A percentile compares a stretch with the other conserved stretches of the same genome.
phyloP scores from a whole-genome alignment of 2,329 filamentous ascomycete species.

The Colletotrichum tanaceti region DNA sequence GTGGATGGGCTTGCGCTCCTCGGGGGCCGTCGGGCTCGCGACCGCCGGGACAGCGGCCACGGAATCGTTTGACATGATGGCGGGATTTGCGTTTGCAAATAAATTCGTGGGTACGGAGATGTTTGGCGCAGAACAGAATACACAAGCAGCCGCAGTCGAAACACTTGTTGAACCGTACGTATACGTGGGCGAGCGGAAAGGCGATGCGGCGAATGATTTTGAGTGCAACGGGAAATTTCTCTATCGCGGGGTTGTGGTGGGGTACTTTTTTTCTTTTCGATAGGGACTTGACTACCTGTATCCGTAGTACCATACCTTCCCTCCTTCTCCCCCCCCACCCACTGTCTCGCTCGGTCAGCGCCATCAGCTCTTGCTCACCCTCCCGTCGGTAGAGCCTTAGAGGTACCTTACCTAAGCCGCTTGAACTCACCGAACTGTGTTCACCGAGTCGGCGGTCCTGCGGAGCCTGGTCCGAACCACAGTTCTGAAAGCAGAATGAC shows the following conservation, averaged over 20 bases:
- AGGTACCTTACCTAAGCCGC: constrained; percentile 8
- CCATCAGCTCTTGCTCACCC: neutral
- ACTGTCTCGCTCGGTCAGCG: neutral
- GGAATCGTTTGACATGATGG: constrained; percentile 34
- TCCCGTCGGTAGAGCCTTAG: too few relatives aligned
- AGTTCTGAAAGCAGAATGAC: too few relatives aligned
- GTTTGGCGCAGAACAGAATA: neutral
- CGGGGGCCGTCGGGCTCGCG: constrained; percentile 26
- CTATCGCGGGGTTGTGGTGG: constrained; percentile 41
- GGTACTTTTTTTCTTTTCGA: constrained; percentile 29
- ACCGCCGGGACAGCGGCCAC: constrained; percentile 21
- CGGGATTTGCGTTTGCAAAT: neutral
- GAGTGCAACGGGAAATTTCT: constrained; percentile 38
- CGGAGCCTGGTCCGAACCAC: neutral
- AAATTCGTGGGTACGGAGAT: rapidly evolving
- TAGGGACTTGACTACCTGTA: neutral
- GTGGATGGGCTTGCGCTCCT: constrained; percentile 74
- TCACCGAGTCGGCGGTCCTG: neutral
- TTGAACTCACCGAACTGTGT: neutral
- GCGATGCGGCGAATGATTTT: constrained; percentile 35
- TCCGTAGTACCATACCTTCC: too few relatives aligned
- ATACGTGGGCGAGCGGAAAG: neutral
- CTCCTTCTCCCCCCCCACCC: too few relatives aligned
- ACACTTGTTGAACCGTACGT: neutral
- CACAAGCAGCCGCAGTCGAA: neutral